Conservation (phyloP, 345 rosid species). For the Euphorbia tirucalli region DNA sequence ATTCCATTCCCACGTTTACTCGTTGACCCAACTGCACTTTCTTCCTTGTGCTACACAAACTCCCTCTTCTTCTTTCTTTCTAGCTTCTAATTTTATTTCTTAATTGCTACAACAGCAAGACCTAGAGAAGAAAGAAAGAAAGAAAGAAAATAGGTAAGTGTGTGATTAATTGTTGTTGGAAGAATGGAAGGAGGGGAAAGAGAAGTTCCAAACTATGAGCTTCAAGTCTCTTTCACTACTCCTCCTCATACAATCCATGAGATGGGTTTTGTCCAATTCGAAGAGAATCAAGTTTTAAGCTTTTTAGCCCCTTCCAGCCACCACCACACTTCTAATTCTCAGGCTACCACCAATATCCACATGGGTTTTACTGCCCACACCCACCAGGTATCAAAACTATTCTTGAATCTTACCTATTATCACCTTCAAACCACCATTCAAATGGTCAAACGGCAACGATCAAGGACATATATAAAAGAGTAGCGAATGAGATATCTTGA, state of each 20-base stretch:
- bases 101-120: not conserved
- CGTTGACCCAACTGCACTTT: conserved; percentile 28
- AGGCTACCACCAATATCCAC: conserved; percentile 27
- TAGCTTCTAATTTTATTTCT: no score
- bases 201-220: conserved; percentile 52
- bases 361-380: conserved; percentile 38
- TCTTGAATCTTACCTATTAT: no score
- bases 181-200: conserved; percentile 58
- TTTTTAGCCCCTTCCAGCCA: conserved; percentile 58
- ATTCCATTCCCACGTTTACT: conserved; percentile 18
- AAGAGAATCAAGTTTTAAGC: conserved; percentile 68
- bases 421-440: no score
- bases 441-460: no score
- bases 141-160: not conserved
- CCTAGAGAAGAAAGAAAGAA: not conserved
- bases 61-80: no score
- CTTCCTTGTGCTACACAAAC: no score
- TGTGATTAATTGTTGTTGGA: no score
- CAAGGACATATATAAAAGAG: no score
- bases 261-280: conserved; percentile 73
- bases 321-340: conserved; percentile 18
- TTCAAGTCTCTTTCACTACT: conserved; percentile 57
- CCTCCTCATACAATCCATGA: conserved; percentile 56
- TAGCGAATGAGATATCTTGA: no score
- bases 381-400: conserved; percentile 7